Evolutionary conservation across 164 flowering plant genomes (phyloP), one percentile per base, ranked within the genome.

Genomic region (Paratinospora sagittata): DNA sequence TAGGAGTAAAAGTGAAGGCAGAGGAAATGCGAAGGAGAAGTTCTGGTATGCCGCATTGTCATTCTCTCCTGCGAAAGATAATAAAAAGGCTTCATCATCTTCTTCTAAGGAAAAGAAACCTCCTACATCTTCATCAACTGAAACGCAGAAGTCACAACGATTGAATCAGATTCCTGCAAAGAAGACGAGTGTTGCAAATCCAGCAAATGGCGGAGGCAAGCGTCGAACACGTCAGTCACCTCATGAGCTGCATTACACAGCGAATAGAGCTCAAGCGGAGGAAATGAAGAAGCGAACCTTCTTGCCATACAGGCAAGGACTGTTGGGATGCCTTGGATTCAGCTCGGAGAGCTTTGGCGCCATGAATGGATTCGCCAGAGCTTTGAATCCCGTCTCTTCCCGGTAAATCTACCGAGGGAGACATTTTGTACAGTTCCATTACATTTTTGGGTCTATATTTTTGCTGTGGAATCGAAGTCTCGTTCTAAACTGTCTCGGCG

Each of bases 271-370:
- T 14, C 82, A 82, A n/a, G 79, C 86, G 1, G 91, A 86, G 82
- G 89, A 88, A 65, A 71, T 88, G 87, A 86, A 74, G 83, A 88
- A 82, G 82, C 86, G 80, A 72, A 88, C 88, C 14, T 86, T 60
- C 66, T 74, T 85, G 76, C 92, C 88, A 0, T 88, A 86, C 71
- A 77, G 85, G 69, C 84, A 81, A 33, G 86, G 88, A 5, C 73
- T 87, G 12, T 36, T 84, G 33, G 90, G 88, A 8, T 84, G 86
- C 70, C 66, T 86, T 49, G 86, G 86, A 9, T 84, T 84, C 27
- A 84, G 80, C 64, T 80, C 80, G 0, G 80, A 77, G 58, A 68
- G 86, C 27, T 81, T 78, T 23, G 80, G 79, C 17, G 79, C 83
- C 37, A 74, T 80, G 63, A 80, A 84, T 26, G 84, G 76, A 0